Percentiles rank a stretch among this genome's conserved stretches.
Evolutionary conservation across 768 basidiomycete species (phyloP).

Genomic region (Tulasnella sp.): DNA sequence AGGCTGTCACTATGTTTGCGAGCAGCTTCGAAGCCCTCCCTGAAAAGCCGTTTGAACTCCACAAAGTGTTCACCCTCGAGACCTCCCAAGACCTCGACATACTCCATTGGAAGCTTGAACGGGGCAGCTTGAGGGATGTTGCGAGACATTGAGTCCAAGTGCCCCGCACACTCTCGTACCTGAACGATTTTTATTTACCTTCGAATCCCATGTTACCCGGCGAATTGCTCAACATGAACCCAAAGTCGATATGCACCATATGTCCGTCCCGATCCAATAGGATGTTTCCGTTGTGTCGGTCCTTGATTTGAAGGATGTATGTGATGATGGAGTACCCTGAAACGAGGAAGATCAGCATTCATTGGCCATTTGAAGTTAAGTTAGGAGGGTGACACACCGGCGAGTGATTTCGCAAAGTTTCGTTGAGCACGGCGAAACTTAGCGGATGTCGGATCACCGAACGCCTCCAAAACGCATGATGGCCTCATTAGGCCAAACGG

Average conservation of each 20-base stretch:
- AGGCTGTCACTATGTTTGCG: conserved; percentile 95
- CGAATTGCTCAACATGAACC: conserved; percentile 94
- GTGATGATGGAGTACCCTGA: conserved; percentile 88
- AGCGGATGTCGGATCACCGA: conserved; percentile 57
- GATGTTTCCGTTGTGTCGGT: conserved; percentile 97
- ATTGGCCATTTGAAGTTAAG: background rate
- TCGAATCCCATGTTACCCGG: conserved; percentile 98
- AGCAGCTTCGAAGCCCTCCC: conserved; percentile 85
- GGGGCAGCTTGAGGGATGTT: conserved; percentile 55
- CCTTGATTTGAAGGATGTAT: conserved; percentile 96
- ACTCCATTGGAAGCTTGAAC: conserved; percentile 91
- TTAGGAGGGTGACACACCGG: conserved; percentile 38
- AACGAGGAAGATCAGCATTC: background rate
- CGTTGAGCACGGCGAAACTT: conserved; percentile 84
- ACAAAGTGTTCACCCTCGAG: conserved; percentile 59
- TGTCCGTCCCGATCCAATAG: conserved; percentile 90
- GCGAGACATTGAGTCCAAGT: background rate
- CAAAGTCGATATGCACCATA: conserved; percentile 77
- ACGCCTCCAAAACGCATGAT: conserved; percentile 51
- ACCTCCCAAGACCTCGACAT: conserved; percentile 91
- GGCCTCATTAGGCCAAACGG: background rate
- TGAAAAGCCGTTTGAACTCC: conserved; percentile 82
- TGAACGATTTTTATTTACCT: conserved; percentile 14
- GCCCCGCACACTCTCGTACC: background rate
- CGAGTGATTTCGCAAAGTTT: conserved; percentile 88